phyloP scores from a whole-genome alignment of 176 grass and related monocot species.

The Oryza rufipogon region DNA sequence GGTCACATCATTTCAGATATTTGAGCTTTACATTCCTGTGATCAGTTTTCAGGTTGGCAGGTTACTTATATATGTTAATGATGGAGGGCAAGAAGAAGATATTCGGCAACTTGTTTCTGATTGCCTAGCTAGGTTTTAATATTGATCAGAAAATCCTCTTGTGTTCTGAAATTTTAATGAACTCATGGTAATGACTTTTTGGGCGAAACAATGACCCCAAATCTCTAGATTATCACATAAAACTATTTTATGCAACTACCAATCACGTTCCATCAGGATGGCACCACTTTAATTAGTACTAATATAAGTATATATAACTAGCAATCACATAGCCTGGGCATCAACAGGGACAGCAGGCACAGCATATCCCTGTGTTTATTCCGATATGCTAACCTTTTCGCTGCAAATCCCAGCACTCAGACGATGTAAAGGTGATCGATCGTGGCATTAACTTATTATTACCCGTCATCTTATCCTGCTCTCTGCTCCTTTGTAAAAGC shows the following conservation, averaged over 20 bases:
- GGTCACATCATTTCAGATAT: neutral
- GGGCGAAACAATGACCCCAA: neutral
- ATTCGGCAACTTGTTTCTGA: neutral
- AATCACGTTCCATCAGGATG: constrained; percentile 9
- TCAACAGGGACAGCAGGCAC: neutral
- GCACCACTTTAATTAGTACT: neutral
- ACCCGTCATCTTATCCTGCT: constrained; percentile 42
- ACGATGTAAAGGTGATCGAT: constrained; percentile 11
- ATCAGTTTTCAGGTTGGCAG: neutral
- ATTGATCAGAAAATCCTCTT: neutral
- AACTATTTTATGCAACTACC: neutral
- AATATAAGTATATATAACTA: neutral
- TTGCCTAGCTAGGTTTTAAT: neutral
- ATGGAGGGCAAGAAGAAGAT: neutral
- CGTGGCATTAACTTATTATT: constrained; percentile 30
- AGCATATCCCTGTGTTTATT: constrained; percentile 50
- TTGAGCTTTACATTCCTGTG: neutral
- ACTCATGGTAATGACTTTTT: neutral
- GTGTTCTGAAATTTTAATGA: neutral
- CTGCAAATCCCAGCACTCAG: neutral
- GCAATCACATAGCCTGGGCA: neutral
- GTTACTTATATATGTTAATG: neutral
- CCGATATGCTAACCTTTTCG: constrained; percentile 10
- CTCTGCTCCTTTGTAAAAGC: constrained; percentile 36
- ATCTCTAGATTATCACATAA: neutral